A percentile compares a stretch with the other conserved stretches of the same genome.
These are phyloP conservation scores for Hymenotorrendiella dingleyae DNA, from an alignment of 2,329 filamentous ascomycete species.

Conservation along the genomic window DNA sequence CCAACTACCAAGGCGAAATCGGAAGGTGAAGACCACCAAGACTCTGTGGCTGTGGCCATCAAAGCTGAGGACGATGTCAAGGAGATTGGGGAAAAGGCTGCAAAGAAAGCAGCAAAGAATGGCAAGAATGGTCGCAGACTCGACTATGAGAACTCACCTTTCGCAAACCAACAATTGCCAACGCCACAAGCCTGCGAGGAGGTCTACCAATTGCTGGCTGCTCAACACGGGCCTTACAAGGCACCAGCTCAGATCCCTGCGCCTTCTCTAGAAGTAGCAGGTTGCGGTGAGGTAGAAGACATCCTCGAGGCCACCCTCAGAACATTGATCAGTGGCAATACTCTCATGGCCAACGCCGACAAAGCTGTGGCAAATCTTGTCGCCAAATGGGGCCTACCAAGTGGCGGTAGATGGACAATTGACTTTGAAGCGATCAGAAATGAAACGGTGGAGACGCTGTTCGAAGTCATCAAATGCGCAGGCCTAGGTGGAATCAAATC, in stretches of 20 bases:
- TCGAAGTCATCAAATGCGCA: slow-evolving; percentile 61
- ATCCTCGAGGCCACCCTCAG: slow-evolving; percentile 49
- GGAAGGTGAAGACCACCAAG: too few species aligned
- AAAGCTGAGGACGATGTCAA: not conserved
- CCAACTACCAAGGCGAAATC: too few species aligned
- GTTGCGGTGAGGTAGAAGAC: slow-evolving; percentile 53
- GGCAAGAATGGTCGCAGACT: slow-evolving; percentile 44
- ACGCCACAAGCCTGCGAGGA: slow-evolving; percentile 63
- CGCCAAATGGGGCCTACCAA: slow-evolving; percentile 43
- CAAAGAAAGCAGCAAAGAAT: slow-evolving; percentile 11
- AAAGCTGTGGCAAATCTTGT: slow-evolving; percentile 62
- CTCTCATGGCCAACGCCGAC: slow-evolving; percentile 48
- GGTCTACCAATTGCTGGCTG: slow-evolving; percentile 59
- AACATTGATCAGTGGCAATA: slow-evolving; percentile 47
- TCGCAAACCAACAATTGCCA: slow-evolving; percentile 59
- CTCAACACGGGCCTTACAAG: slow-evolving; percentile 57
- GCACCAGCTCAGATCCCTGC: slow-evolving; percentile 62
- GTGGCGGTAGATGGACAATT: slow-evolving; percentile 64
- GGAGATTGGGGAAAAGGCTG: not conserved
- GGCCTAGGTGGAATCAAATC: slow-evolving; percentile 68
- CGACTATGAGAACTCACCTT: slow-evolving; percentile 56
- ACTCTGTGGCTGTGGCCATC: too few species aligned
- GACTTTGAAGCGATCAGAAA: slow-evolving; percentile 67
- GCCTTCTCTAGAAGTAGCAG: slow-evolving; percentile 65
- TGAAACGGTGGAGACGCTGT: slow-evolving; percentile 54